Evolutionary conservation across 306 rosid genomes (phyloP), one percentile per base, ranked within the genome.

Genomic region (Pyrus betulifolia): DNA sequence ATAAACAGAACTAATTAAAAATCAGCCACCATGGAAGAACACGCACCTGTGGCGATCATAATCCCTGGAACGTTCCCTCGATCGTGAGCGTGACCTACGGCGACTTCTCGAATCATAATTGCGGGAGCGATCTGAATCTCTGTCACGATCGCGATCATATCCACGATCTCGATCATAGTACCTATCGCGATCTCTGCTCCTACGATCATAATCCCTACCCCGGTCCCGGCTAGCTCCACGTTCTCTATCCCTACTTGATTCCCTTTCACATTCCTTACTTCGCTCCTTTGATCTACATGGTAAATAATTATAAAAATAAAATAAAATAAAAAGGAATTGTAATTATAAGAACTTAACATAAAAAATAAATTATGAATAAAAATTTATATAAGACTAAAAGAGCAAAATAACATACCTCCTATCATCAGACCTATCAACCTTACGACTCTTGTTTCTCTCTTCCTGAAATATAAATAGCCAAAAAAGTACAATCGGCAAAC

Each of bases 11-110:
- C 27, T 42, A 1, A 11, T 12, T 15, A 74, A 46, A 40, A 11
- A 17, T 18, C 2, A 8, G 54, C 21, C 25, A 57, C n/a, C 52
- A 57, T 11, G 31, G 49, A 75, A 38, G 17, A 25, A 35, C 45
- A n/a, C 45, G 63, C 88, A 95, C 99, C 96, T 95, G 71, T 89
- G 91, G 68, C 96, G 96, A 85, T 96, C 99, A 86, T 91, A 86
- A 77, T 93, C 99, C 83, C 93, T 83, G 64, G 98, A 76, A 22
- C 88, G 96, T 75, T 93, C 98, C 62, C 52, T 70, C 66, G 98
- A 96, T 59, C 97, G 84, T 6, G 97, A 93, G 76, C 96, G 90
- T n/a, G 96, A 89, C 89, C 91, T 89, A 76, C 84, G 88, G 58
- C 88, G 93, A 75, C 87, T 87, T 88, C 97, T 88, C 27, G 93